phyloP scores from a whole-genome alignment of 805 yeast genomes.

The Schizosaccharomyces osmophilus region DNA sequence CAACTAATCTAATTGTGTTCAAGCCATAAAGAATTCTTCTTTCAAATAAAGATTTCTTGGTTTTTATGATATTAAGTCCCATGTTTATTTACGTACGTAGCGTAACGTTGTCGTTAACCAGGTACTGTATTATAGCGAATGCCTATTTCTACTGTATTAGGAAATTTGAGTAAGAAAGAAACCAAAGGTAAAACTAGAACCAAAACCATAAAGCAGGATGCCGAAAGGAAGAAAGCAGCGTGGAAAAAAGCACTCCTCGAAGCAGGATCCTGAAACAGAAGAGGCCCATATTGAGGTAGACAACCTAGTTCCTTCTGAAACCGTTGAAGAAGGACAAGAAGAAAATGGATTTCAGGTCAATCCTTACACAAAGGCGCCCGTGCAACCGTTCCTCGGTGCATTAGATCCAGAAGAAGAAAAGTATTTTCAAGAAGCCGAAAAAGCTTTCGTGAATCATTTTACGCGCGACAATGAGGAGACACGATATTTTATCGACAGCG shows the following conservation, averaged over 20 bases:
- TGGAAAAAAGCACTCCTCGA: neutral
- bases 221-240: neutral
- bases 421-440: neutral
- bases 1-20: too few relatives aligned
- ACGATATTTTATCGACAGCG: conserved; percentile 41
- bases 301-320: neutral
- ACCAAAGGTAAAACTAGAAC: neutral
- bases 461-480: conserved; percentile 22
- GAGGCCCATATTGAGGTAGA: neutral
- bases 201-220: neutral
- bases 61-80: too few relatives aligned
- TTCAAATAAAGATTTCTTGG: too few relatives aligned
- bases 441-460: neutral
- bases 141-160: neutral
- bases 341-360: neutral
- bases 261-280: neutral
- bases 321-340: neutral
- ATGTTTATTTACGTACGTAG: too few relatives aligned
- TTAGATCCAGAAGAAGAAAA: conserved; percentile 1
- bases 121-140: too few relatives aligned
- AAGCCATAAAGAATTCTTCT: too few relatives aligned
- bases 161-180: neutral
- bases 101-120: too few relatives aligned
- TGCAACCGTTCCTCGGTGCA: conserved; percentile 1
- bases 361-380: neutral